Conservation (phyloP, 2,329 filamentous ascomycete species). For the Alternaria metachromatica region DNA sequence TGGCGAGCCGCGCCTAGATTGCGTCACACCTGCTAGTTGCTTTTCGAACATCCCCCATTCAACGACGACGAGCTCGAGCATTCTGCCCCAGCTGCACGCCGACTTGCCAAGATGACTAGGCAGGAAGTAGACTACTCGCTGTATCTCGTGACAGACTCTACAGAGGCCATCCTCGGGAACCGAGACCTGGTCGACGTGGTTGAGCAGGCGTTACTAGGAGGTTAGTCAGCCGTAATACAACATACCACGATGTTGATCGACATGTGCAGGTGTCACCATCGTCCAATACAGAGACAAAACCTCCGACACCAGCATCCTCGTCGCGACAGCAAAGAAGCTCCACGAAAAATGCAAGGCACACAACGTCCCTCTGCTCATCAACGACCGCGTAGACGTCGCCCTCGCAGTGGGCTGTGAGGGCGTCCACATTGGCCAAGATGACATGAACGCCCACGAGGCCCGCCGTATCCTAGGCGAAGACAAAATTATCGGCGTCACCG, state of each 20-base stretch:
- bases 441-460: slow-evolving; percentile 74
- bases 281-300: slow-evolving; percentile 93
- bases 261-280: slow-evolving; percentile 68
- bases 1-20: background rate
- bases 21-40: slow-evolving; percentile 3
- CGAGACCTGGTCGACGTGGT: slow-evolving; percentile 76
- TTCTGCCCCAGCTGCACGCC: slow-evolving; percentile 1
- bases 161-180: slow-evolving; percentile 77
- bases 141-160: slow-evolving; percentile 93
- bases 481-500: slow-evolving; percentile 88
- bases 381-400: slow-evolving; percentile 90
- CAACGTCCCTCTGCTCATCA: slow-evolving; percentile 83
- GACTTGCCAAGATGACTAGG: slow-evolving; percentile 34
- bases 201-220: slow-evolving; percentile 75
- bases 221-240: slow-evolving; percentile 48
- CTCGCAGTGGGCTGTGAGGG: slow-evolving; percentile 86
- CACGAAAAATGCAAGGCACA: slow-evolving; percentile 73
- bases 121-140: slow-evolving; percentile 74
- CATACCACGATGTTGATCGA: background rate
- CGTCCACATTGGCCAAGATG: slow-evolving; percentile 94
- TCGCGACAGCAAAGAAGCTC: slow-evolving; percentile 73
- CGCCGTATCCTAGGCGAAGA: slow-evolving; percentile 74
- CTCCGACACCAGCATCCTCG: slow-evolving; percentile 73
- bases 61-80: background rate
- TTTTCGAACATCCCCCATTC: background rate